These are phyloP conservation scores for Lyophyllum shimeji DNA, from an alignment of 768 basidiomycete species.

Conservation along the genomic window DNA sequence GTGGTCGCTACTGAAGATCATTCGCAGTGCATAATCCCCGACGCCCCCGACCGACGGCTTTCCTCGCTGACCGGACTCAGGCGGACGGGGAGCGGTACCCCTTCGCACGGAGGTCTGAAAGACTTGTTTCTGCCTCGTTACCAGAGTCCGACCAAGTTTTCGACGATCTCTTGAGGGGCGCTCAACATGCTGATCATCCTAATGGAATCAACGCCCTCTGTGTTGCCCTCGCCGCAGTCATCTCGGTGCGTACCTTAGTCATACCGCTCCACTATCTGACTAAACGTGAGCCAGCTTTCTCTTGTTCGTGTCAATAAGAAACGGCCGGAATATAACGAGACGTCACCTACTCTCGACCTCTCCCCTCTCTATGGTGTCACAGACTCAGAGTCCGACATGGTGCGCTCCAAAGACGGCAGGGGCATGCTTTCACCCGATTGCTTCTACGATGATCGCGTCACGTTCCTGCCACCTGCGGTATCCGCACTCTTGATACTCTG, in stretches of 20 bases:
- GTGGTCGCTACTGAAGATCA: background rate
- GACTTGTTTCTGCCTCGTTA: background rate
- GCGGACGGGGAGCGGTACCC: background rate
- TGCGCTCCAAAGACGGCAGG: slow-evolving; percentile 21
- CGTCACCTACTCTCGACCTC: slow-evolving; percentile 19
- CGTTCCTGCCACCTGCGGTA: slow-evolving; percentile 14
- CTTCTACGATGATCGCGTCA: slow-evolving; percentile 18
- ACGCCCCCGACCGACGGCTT: slow-evolving; percentile 1
- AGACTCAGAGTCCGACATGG: slow-evolving; percentile 11
- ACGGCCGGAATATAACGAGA: slow-evolving; percentile 6
- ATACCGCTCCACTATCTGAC: background rate
- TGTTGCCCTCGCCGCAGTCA: slow-evolving; percentile 7
- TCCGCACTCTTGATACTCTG: slow-evolving; percentile 20
- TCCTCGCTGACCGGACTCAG: background rate
- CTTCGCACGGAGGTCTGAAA: slow-evolving; percentile 4
- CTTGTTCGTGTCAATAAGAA: slow-evolving; percentile 5
- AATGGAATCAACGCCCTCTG: slow-evolving; percentile 16
- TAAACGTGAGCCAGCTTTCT: slow-evolving; percentile 4
- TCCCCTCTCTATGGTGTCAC: slow-evolving; percentile 21
- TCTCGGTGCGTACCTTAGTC: slow-evolving; percentile 9
- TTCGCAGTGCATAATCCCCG: slow-evolving; percentile 9
- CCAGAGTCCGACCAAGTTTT: slow-evolving; percentile 4
- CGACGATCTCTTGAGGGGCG: slow-evolving; percentile 2
- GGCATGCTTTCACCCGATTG: slow-evolving; percentile 24
- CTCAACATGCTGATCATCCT: slow-evolving; percentile 7